phyloP scores from a whole-genome alignment of 768 basidiomycete species.

The Lactarius pseudohatsudake region DNA sequence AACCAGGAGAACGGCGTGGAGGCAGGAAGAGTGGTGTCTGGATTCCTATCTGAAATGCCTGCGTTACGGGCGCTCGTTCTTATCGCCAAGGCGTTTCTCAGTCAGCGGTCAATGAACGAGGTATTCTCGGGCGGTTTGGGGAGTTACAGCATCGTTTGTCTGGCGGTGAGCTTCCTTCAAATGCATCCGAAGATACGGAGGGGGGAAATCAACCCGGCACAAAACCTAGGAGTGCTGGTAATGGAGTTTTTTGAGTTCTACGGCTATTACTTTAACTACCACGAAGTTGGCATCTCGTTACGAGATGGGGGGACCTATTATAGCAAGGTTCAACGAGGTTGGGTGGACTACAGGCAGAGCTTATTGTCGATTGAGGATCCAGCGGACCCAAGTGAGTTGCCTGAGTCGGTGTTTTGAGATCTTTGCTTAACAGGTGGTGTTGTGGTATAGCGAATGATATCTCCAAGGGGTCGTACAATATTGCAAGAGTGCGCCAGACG shows the following conservation, averaged over 20 bases:
- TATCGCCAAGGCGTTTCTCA: constrained; percentile 87
- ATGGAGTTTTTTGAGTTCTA: constrained; percentile 98
- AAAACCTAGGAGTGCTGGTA: constrained; percentile 90
- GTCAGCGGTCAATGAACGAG: constrained; percentile 92
- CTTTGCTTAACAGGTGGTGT: background rate
- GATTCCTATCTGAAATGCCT: constrained; percentile 71
- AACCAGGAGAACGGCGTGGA: constrained; percentile 86
- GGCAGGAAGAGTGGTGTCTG: constrained; percentile 76
- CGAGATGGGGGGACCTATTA: constrained; percentile 89
- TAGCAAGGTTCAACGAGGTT: constrained; percentile 76
- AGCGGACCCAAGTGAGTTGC: constrained; percentile 72
- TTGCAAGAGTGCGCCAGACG: constrained; percentile 76
- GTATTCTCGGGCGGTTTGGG: constrained; percentile 96
- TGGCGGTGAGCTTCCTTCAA: constrained; percentile 93
- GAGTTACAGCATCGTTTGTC: constrained; percentile 90
- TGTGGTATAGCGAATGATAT: constrained; percentile 80
- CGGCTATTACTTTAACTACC: constrained; percentile 88
- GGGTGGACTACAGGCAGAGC: constrained; percentile 61
- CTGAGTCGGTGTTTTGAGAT: background rate
- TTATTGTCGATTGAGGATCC: constrained; percentile 93
- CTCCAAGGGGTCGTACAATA: constrained; percentile 82
- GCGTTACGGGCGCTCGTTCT: constrained; percentile 83
- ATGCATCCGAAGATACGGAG: constrained; percentile 94
- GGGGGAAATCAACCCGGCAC: constrained; percentile 82
- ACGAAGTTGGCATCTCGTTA: constrained; percentile 85